Evolutionary conservation across 257 asterid genomes (phyloP).

Genomic region (Plectranthus barbatus): DNA sequence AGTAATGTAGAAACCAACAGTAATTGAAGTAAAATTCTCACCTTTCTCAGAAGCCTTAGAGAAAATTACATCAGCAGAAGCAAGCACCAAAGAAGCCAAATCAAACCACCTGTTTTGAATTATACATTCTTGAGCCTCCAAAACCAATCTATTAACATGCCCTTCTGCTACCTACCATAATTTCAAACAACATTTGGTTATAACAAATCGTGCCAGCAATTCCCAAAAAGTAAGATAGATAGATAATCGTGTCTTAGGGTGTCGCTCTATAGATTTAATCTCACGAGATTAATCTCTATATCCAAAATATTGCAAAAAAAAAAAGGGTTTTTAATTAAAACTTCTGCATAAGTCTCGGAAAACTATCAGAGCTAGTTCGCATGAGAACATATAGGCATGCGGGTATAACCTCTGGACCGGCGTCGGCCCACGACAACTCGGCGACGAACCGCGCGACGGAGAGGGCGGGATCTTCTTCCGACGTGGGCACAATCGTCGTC

Average conservation of each 20-base stretch:
- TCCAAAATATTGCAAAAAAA: background rate
- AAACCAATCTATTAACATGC: conserved; percentile 56
- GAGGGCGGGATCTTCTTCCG: conserved; percentile 84
- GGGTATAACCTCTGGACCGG: conserved; percentile 67
- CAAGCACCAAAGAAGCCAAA: conserved; percentile 73
- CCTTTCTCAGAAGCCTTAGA: conserved; percentile 92
- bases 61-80: conserved; percentile 80
- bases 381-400: background rate
- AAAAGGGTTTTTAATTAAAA: background rate
- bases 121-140: conserved; percentile 81
- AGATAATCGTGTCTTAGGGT: background rate
- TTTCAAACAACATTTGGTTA: too few species aligned
- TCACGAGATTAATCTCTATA: background rate
- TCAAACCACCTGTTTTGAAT: conserved; percentile 67
- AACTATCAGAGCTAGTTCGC: background rate
- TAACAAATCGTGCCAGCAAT: background rate
- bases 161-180: conserved; percentile 75
- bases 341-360: background rate
- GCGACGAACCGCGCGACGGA: conserved; percentile 78
- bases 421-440: conserved; percentile 85
- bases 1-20: background rate
- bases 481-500: conserved; percentile 88
- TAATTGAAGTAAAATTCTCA: background rate
- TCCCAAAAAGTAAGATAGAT: background rate
- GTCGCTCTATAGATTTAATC: background rate